These are phyloP conservation scores for Paxillus ammoniavirescens DNA, from an alignment of 768 basidiomycete species.

Conservation along the genomic window DNA sequence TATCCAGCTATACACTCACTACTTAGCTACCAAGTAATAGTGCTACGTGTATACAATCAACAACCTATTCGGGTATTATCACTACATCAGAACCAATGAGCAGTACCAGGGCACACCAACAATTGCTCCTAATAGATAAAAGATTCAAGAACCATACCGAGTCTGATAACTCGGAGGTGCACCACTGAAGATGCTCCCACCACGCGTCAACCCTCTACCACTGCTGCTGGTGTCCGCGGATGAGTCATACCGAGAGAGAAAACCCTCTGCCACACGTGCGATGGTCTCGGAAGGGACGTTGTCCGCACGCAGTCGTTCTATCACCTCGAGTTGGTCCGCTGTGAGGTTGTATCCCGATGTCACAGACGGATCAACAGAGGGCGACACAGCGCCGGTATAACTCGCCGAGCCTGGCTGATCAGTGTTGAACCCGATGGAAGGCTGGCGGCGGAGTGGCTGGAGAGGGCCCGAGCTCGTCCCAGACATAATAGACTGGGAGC, in stretches of 20 bases:
- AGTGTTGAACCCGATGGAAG: not conserved
- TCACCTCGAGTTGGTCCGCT: conserved; percentile 9
- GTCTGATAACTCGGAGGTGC: conserved; percentile 22
- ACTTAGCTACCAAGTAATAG: too few relatives aligned
- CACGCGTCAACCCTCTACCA: not conserved
- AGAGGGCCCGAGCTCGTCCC: not conserved
- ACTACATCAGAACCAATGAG: too few relatives aligned
- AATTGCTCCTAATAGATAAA: not conserved
- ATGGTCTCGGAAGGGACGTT: conserved; percentile 16
- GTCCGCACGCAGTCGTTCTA: conserved; percentile 9
- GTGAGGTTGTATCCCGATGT: conserved; percentile 8
- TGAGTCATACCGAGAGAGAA: not conserved
- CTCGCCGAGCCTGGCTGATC: not conserved
- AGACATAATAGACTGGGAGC: conserved; percentile 1
- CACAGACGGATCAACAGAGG: not conserved
- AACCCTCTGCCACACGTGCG: conserved; percentile 12
- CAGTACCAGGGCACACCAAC: too few relatives aligned
- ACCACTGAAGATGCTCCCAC: conserved; percentile 3
- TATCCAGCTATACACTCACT: too few relatives aligned
- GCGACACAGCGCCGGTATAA: not conserved
- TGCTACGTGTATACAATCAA: too few relatives aligned
- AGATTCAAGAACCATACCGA: not conserved
- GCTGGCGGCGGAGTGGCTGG: conserved; percentile 5
- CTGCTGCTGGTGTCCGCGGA: not conserved
- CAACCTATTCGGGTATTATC: too few relatives aligned